A percentile compares a stretch with the other conserved stretches of the same genome.
Conservation (phyloP, 352 stramenopile species). For the Phytophthora agathidicida region DNA sequence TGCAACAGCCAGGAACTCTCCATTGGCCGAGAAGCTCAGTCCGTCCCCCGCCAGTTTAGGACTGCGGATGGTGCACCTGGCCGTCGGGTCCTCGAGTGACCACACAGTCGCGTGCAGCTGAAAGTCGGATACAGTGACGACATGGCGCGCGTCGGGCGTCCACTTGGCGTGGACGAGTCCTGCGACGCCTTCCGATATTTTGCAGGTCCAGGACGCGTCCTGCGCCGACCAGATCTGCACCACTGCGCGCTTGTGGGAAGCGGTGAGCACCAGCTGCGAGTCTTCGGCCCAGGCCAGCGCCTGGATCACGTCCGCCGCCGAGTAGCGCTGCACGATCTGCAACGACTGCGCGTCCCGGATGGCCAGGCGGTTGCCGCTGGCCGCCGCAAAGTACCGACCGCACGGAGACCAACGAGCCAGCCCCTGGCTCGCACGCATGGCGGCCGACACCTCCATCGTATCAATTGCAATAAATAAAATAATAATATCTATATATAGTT, state of each 20-base stretch:
- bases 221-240: slow-evolving; percentile 79
- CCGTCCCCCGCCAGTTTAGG: slow-evolving; percentile 76
- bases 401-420: slow-evolving; percentile 79
- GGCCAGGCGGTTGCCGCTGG: slow-evolving; percentile 53
- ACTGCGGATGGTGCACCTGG: slow-evolving; percentile 63
- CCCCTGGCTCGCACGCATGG: slow-evolving; percentile 53
- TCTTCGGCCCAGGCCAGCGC: slow-evolving; percentile 65
- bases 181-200: slow-evolving; percentile 77
- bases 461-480: background rate
- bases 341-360: slow-evolving; percentile 58
- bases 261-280: slow-evolving; percentile 67
- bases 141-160: slow-evolving; percentile 65
- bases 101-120: slow-evolving; percentile 84
- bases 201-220: slow-evolving; percentile 70
- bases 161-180: slow-evolving; percentile 62
- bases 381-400: slow-evolving; percentile 57
- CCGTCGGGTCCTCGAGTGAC: slow-evolving; percentile 65
- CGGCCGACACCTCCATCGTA: slow-evolving; percentile 51
- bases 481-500: too few species aligned
- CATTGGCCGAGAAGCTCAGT: slow-evolving; percentile 68
- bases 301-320: slow-evolving; percentile 59
- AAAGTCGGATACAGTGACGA: slow-evolving; percentile 87
- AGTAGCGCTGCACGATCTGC: slow-evolving; percentile 75
- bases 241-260: slow-evolving; percentile 66
- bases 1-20: slow-evolving; percentile 61